Conservation (phyloP, 345 rosid species). For the Gossypium mustelinum region DNA sequence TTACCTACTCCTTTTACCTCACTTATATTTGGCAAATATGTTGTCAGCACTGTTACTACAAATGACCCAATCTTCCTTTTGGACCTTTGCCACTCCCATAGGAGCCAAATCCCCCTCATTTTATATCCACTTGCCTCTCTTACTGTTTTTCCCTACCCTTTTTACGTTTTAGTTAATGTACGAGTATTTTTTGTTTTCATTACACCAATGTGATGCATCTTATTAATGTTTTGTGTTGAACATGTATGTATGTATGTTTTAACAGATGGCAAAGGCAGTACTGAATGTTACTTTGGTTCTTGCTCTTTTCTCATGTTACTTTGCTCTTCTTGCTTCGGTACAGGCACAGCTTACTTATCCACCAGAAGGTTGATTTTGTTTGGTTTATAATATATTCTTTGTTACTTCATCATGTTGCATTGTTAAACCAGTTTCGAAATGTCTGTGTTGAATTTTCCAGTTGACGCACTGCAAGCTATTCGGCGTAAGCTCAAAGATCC, state of each 20-base stretch:
- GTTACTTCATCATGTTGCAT: background rate
- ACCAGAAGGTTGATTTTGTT: background rate
- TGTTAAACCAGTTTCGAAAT: background rate
- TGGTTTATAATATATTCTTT: background rate
- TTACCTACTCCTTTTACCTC: background rate
- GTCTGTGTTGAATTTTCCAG: conserved; percentile 38
- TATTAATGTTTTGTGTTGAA: background rate
- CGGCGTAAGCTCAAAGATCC: conserved; percentile 51
- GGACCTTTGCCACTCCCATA: background rate
- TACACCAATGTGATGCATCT: background rate
- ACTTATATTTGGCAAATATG: background rate
- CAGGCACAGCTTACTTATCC: background rate
- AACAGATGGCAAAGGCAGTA: conserved; percentile 7
- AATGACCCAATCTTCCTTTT: background rate
- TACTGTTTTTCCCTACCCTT: background rate
- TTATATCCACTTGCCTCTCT: background rate
- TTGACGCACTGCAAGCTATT: conserved; percentile 46
- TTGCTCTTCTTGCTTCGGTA: background rate
- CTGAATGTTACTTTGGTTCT: background rate
- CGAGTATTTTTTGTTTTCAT: background rate
- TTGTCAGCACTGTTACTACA: background rate
- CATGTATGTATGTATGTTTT: background rate
- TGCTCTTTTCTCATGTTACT: background rate
- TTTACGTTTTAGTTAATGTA: background rate
- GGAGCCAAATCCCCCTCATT: background rate